phyloP scores from a whole-genome alignment of 129 eudicot genomes.

The carrot (Daucus carota) region DNA sequence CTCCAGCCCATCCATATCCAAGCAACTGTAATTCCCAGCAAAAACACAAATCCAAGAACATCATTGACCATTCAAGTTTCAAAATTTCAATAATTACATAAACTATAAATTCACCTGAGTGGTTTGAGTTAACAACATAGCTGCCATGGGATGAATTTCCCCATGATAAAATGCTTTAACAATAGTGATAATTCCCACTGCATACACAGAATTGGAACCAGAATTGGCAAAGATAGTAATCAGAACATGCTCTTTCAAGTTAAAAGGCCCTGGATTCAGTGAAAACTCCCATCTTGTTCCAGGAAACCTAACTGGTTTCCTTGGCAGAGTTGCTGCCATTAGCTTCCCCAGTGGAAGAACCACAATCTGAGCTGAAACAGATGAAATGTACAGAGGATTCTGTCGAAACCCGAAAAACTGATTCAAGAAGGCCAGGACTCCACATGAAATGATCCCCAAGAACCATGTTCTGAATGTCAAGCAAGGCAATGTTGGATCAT shows the following conservation, averaged over 20 bases:
- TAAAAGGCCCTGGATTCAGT: slow-evolving; percentile 78
- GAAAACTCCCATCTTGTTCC: slow-evolving; percentile 57
- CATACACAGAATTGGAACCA: slow-evolving; percentile 47
- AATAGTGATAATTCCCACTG: slow-evolving; percentile 54
- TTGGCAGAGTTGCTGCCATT: slow-evolving; percentile 64
- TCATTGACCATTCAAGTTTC: background rate
- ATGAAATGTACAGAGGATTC: slow-evolving; percentile 43
- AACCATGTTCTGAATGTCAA: slow-evolving; percentile 81
- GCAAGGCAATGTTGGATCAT: slow-evolving; percentile 71
- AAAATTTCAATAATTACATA: background rate
- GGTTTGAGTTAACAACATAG: slow-evolving; percentile 52
- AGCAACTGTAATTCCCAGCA: slow-evolving; percentile 37
- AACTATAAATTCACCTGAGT: slow-evolving; percentile 44
- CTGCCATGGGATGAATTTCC: slow-evolving; percentile 48
- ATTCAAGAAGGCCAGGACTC: slow-evolving; percentile 57
- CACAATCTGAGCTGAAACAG: slow-evolving; percentile 66
- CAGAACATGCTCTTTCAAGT: slow-evolving; percentile 76
- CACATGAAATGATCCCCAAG: slow-evolving; percentile 59
- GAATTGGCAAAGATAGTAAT: slow-evolving; percentile 79
- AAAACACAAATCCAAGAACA: background rate
- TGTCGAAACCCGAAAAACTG: slow-evolving; percentile 73
- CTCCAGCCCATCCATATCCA: slow-evolving; percentile 97
- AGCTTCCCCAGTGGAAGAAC: slow-evolving; percentile 68
- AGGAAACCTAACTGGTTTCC: slow-evolving; percentile 18
- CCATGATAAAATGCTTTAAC: slow-evolving; percentile 71